phyloP scores from a whole-genome alignment of 228 moss, liverwort and hornwort genomes.

The Sphagnum magellanicum region DNA sequence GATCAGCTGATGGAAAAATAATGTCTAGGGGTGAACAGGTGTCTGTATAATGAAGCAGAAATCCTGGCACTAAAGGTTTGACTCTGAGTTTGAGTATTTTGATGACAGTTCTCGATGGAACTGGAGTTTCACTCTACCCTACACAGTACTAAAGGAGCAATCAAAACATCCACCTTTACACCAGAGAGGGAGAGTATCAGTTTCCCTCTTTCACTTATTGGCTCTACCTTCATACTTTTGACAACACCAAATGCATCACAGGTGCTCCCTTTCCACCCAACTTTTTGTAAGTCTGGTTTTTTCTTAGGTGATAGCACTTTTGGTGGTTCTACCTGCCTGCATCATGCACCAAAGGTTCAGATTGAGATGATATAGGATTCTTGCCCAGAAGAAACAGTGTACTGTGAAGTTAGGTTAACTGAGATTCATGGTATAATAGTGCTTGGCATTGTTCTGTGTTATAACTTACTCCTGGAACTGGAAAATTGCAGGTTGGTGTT shows the following conservation, averaged over 20 bases:
- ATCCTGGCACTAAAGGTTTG: too few relatives aligned
- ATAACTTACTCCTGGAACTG: background rate
- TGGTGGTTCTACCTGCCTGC: background rate
- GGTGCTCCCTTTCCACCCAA: too few relatives aligned
- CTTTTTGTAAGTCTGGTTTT: too few relatives aligned
- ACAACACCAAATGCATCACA: slow-evolving; percentile 23
- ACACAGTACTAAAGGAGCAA: slow-evolving; percentile 24
- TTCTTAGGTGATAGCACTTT: too few relatives aligned
- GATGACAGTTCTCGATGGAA: slow-evolving; percentile 28
- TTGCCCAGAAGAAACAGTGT: too few relatives aligned
- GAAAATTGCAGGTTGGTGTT: slow-evolving; percentile 21
- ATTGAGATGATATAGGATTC: background rate
- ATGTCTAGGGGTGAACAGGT: too few relatives aligned
- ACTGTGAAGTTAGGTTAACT: background rate
- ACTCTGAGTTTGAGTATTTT: background rate
- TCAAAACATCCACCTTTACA: slow-evolving; percentile 15
- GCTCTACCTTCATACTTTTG: slow-evolving; percentile 16
- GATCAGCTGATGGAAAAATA: background rate
- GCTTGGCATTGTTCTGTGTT: too few relatives aligned
- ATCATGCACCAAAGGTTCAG: background rate
- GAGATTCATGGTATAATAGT: background rate
- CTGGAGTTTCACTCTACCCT: slow-evolving; percentile 36
- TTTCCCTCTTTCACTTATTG: slow-evolving; percentile 16
- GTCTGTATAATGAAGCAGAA: too few relatives aligned
- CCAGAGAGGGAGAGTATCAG: slow-evolving; percentile 11